A percentile compares a stretch with the other conserved stretches of the same genome.
These are phyloP conservation scores for Hymenochaete sp. DNA, from an alignment of 1,284 basidiomycete genomes.

Conservation along the genomic window DNA sequence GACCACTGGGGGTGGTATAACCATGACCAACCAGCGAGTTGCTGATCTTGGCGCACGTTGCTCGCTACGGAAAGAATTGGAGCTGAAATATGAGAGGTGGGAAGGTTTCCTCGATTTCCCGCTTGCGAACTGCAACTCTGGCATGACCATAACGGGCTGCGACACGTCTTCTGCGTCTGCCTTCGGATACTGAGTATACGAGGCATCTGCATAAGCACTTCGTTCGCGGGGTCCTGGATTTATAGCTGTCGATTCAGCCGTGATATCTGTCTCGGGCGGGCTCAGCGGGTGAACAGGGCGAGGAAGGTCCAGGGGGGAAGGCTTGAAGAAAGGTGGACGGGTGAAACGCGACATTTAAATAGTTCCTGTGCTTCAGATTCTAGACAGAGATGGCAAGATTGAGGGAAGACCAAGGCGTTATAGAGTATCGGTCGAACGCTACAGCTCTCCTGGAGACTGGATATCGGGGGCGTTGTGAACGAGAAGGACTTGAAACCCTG, in stretches of 20 bases:
- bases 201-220: slow-evolving; percentile 22
- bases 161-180: too few relatives aligned
- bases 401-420: slow-evolving; percentile 2
- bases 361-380: not conserved
- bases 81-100: slow-evolving; percentile 49
- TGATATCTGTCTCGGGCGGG: slow-evolving; percentile 45
- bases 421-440: slow-evolving; percentile 1
- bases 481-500: too few relatives aligned
- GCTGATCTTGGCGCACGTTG: slow-evolving; percentile 33
- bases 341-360: slow-evolving; percentile 47
- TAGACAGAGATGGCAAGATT: not conserved
- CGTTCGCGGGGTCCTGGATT: too few relatives aligned
- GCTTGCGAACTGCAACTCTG: slow-evolving; percentile 15
- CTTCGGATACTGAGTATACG: slow-evolving; percentile 9
- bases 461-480: too few relatives aligned
- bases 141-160: too few relatives aligned
- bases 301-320: slow-evolving; percentile 41
- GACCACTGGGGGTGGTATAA: slow-evolving; percentile 55
- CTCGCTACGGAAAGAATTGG: slow-evolving; percentile 40
- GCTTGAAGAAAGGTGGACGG: slow-evolving; percentile 39
- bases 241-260: slow-evolving; percentile 26
- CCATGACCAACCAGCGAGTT: slow-evolving; percentile 53
- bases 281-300: slow-evolving; percentile 36
- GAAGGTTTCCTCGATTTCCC: slow-evolving; percentile 39
- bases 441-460: slow-evolving; percentile 14